Evolutionary conservation across 2,329 filamentous ascomycete species (phyloP), one percentile per base, ranked within the genome.

Genomic region (Penicillium vulpinum): DNA sequence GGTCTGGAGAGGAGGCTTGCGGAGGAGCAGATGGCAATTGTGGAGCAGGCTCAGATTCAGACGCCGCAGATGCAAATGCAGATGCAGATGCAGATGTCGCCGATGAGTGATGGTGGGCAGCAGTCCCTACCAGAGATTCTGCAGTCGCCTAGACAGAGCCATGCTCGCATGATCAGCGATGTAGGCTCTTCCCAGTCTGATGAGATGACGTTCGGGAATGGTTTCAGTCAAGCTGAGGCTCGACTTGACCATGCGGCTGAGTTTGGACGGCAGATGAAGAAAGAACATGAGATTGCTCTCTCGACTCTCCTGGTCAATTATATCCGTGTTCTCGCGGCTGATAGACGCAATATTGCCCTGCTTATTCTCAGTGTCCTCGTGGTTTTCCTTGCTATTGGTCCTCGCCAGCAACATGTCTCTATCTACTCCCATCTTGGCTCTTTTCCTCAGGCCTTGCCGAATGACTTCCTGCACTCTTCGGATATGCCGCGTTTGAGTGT

Each of bases 251-350:
- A 44, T 33, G 36, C 31, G n/a, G n/a, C 59, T 16, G 53, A 58
- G 21, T 24, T 62, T 16, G 36, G 44, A 38, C 51, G 22, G 22
- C 31, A 54, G n/a, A n/a, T n/a, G n/a, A 57, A 54, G 18, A 44
- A 51, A 9, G 50, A 61, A 8, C 57, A 66, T 2, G 76, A 85
- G 16, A 76, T 85, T 21, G 82, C 82, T 3, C 71, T 86, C 0
- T 73, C 76, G 16, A 78, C 79, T 0, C 71, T 85, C 15, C 58
- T 85, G 43, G 73, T 76, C 57, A 85, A 84, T 64, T 85, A 84
- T 62, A 56, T 85, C 18, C 72, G 78, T 24, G 70, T 84, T 1
- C 70, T 85, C 21, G 74, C 80, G 2, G 76, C 76, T 43, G 84
- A 87, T 61, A 75, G 75, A 44, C 77, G 80, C 36, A 86, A 86